Conservation (phyloP, 1,139 yeast species). For the Yamadazyma siamensis region DNA sequence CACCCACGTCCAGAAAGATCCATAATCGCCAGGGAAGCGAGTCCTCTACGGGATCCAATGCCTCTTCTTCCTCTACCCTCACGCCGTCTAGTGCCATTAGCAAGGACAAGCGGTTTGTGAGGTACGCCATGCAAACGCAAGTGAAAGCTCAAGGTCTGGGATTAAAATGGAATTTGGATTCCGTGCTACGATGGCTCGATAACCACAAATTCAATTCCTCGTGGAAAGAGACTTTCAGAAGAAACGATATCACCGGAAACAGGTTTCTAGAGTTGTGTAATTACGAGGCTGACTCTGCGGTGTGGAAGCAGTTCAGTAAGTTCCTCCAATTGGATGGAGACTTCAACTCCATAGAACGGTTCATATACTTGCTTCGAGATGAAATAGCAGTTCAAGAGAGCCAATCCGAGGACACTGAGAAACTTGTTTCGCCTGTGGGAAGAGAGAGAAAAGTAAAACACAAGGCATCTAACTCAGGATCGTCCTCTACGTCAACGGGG, state of each 20-base stretch:
- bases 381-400: constrained; percentile 22
- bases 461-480: constrained; percentile 20
- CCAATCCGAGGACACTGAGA: constrained; percentile 11
- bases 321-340: constrained; percentile 36
- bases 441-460: constrained; percentile 16
- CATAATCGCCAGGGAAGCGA: constrained; percentile 40
- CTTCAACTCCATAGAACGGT: constrained; percentile 52
- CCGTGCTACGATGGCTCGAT: constrained; percentile 69
- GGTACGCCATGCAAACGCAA: constrained; percentile 45
- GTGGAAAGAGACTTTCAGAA: constrained; percentile 66
- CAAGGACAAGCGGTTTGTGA: constrained; percentile 39
- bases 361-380: constrained; percentile 35
- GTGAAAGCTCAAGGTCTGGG: constrained; percentile 16
- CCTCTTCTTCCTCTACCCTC: constrained; percentile 29
- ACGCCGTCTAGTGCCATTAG: constrained; percentile 29
- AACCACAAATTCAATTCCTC: constrained; percentile 62
- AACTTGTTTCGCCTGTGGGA: neutral
- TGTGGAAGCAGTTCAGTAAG: constrained; percentile 46
- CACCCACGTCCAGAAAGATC: constrained; percentile 7
- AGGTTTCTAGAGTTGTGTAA: constrained; percentile 66
- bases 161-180: constrained; percentile 59
- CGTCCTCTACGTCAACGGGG: constrained; percentile 20
- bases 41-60: constrained; percentile 31
- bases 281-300: constrained; percentile 53
- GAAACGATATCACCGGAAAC: constrained; percentile 59